Conservation (phyloP, 352 stramenopile species). For the Poterioochromonas sp. region DNA sequence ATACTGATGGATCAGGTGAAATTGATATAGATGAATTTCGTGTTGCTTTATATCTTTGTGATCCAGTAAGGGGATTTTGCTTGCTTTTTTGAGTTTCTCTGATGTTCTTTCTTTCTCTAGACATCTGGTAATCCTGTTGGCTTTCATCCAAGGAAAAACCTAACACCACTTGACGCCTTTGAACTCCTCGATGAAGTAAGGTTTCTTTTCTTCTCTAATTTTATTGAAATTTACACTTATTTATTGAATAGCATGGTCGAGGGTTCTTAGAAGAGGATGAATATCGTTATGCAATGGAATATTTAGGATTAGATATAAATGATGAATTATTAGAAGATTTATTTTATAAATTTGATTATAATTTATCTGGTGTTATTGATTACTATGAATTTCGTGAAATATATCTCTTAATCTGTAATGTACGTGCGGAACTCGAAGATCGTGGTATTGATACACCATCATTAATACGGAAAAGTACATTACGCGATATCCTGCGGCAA, state of each 20-base stretch:
- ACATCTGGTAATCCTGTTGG: constrained; percentile 49
- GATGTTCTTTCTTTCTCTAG: neutral
- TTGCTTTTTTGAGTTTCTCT: neutral
- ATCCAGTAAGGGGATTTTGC: constrained; percentile 49
- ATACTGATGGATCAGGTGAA: constrained; percentile 71
- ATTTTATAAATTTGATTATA: constrained; percentile 81
- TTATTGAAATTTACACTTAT: constrained; percentile 47
- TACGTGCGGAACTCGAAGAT: constrained; percentile 65
- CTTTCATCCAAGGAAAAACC: constrained; percentile 66
- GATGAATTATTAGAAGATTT: constrained; percentile 77
- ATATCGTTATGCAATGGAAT: constrained; percentile 85
- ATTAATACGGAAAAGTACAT: constrained; percentile 61
- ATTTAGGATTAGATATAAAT: constrained; percentile 54
- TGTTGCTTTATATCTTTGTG: constrained; percentile 76
- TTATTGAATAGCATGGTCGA: constrained; percentile 69
- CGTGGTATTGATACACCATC: constrained; percentile 72
- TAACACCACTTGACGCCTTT: constrained; percentile 74
- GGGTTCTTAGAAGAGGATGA: constrained; percentile 81
- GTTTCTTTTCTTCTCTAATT: neutral
- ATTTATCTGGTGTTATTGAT: constrained; percentile 77
- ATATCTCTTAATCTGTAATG: constrained; percentile 67
- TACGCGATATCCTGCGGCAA: constrained; percentile 71
- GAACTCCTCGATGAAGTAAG: constrained; percentile 58
- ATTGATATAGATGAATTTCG: constrained; percentile 86
- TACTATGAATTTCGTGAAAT: constrained; percentile 85